Base-by-base conservation (phyloP, 2,329 filamentous ascomycete species). In the Dactylellina drechsleri region DNA sequence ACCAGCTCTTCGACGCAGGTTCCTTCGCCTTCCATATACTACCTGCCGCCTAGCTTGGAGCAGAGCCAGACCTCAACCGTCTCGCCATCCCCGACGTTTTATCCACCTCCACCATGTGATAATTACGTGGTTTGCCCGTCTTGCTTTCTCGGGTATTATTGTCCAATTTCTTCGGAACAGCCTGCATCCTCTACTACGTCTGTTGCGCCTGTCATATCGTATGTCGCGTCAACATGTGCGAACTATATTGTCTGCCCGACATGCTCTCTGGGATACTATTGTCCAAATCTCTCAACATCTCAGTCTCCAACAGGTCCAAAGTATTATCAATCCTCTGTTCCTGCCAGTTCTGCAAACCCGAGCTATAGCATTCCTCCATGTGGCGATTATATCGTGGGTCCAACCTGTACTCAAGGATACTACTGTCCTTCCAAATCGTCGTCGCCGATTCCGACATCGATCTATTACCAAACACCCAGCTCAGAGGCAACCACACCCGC, bases 81-180 rank as follows among this genome's bases (percentile, higher is more conserved):
- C 12, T 36, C 41, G 1, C 57, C 43, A 12, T 40, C 18, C 28
- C 62, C 56, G 4, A 59, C 62, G 16, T 74, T 67, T 20, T 74
- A 67, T 18, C 70, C 62, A 26, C 70, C 58, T 12, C 70, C 70
- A 20, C 41, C 62, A 8, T 74, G 70, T 18, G 50, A 67, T 41
- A 28, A 67, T 28, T 74, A 67, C 26, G 36, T 74, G 26, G n/a
- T 74, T 1, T 74, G 57, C 16, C 62, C 28, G 26, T 40, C 53
- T 18, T 74, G 70, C 16, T 64, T 67, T 18, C 57, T 67, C 7
- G 70, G 70, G 23, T 74, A 74, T 15, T 71, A 71, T 18, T 71
- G 66, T 18, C 66, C 59, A 6, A 53, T n/a, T 12, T 41, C 59
- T 12, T 59, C 66, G 12, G 43, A 18, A 28, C 20, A 4, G 12